phyloP scores from a whole-genome alignment of 192 early-diverging fungal genomes.

The Podochytrium sp. region DNA sequence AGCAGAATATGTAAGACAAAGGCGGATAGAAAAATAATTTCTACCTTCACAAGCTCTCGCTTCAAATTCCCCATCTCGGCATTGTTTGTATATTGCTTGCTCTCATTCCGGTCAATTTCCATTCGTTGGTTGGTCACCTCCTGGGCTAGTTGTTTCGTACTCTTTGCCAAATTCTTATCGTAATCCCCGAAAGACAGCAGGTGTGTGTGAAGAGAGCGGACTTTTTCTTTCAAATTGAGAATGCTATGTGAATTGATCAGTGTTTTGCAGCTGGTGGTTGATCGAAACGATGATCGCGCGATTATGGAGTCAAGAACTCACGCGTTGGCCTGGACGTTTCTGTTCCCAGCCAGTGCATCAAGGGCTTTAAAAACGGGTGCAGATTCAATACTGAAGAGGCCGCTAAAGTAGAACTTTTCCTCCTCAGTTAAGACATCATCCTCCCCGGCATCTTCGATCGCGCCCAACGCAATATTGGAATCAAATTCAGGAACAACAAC shows the following conservation, averaged over 20 bases:
- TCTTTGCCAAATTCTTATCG: conserved; percentile 57
- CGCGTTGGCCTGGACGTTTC: conserved; percentile 30
- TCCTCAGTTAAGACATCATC: conserved; percentile 30
- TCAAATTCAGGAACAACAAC: too few species aligned
- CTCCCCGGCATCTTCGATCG: conserved; percentile 1
- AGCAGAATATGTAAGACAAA: conserved; percentile 19
- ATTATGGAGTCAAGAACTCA: conserved; percentile 1
- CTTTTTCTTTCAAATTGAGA: conserved; percentile 42
- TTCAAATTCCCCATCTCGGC: conserved; percentile 64
- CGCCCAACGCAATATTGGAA: background rate
- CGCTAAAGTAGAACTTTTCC: conserved; percentile 49
- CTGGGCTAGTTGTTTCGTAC: conserved; percentile 42
- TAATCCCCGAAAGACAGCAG: conserved; percentile 46
- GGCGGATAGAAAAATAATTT: background rate
- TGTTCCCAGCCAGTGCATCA: conserved; percentile 37
- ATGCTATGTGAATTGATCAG: conserved; percentile 34
- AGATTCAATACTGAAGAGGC: conserved; percentile 52
- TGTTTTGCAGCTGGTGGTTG: too few species aligned
- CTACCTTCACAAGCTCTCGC: conserved; percentile 61
- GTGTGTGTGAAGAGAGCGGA: conserved; percentile 45
- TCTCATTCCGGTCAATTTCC: conserved; percentile 56
- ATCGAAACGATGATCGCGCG: background rate
- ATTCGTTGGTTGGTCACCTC: conserved; percentile 57
- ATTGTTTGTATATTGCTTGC: conserved; percentile 55
- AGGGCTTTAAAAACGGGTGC: conserved; percentile 49